A percentile compares a stretch with the other conserved stretches of the same genome.
phyloP scores from a whole-genome alignment of 2,329 filamentous ascomycete species.

The Leptosphaerulina australis region DNA sequence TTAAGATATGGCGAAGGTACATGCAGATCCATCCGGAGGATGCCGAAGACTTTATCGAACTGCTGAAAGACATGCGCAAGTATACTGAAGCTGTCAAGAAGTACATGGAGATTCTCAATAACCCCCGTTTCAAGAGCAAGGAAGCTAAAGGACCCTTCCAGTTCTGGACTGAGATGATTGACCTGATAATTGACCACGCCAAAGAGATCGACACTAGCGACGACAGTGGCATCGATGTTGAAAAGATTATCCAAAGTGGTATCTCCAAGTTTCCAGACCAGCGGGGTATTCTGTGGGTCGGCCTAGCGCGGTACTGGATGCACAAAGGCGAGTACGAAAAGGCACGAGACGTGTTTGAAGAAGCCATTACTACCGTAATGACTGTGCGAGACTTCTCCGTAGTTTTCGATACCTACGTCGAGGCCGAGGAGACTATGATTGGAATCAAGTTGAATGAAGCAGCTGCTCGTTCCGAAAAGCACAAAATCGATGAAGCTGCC shows the following conservation, averaged over 20 bases:
- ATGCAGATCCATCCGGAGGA: conserved; percentile 98
- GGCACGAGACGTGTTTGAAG: conserved; percentile 91
- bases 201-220: conserved; percentile 81
- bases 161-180: conserved; percentile 97
- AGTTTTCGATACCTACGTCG: conserved; percentile 93
- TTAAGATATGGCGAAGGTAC: conserved; percentile 93
- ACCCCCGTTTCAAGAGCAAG: conserved; percentile 88
- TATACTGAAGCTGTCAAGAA: conserved; percentile 91
- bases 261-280: conserved; percentile 92
- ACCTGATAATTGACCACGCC: conserved; percentile 88
- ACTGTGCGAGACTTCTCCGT: conserved; percentile 97
- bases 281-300: conserved; percentile 91
- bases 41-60: conserved; percentile 90
- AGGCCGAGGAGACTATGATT: conserved; percentile 97
- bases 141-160: conserved; percentile 94
- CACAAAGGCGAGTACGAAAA: conserved; percentile 90
- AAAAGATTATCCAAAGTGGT: conserved; percentile 89
- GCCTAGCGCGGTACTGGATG: conserved; percentile 95
- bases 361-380: conserved; percentile 97
- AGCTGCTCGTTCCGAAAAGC: conserved; percentile 77
- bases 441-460: conserved; percentile 89
- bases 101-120: conserved; percentile 92
- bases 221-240: conserved; percentile 84
- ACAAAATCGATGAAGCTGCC: conserved; percentile 76
- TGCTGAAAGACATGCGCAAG: conserved; percentile 78